These are phyloP conservation scores for Botrytis hyacinthi DNA, from an alignment of 2,329 filamentous ascomycete genomes.

Conservation along the genomic window DNA sequence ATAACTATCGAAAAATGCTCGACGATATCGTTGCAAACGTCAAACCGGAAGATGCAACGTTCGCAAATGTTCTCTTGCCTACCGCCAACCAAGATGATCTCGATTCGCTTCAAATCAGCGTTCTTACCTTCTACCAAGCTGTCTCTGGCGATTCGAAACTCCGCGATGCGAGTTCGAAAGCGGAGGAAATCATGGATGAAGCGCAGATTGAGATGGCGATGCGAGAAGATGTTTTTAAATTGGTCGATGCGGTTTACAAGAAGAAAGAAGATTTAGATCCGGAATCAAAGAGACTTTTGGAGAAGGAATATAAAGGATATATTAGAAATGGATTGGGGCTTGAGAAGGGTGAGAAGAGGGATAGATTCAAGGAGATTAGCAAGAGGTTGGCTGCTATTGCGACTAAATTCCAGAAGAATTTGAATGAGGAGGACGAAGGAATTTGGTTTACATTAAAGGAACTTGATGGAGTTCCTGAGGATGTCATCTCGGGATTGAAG, in stretches of 20 bases:
- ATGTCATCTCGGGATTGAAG: slow-evolving; percentile 64
- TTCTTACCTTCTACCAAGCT: slow-evolving; percentile 77
- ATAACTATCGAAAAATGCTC: slow-evolving; percentile 55
- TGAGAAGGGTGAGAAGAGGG: slow-evolving; percentile 65
- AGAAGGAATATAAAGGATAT: slow-evolving; percentile 76
- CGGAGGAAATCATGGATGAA: slow-evolving; percentile 72
- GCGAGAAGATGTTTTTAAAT: slow-evolving; percentile 75
- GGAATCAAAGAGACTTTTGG: slow-evolving; percentile 69
- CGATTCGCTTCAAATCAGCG: slow-evolving; percentile 57
- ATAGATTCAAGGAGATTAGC: slow-evolving; percentile 85
- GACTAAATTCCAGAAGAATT: slow-evolving; percentile 74
- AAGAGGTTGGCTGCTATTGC: slow-evolving; percentile 71
- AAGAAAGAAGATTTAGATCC: slow-evolving; percentile 61
- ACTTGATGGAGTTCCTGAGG: slow-evolving; percentile 70
- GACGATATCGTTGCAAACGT: slow-evolving; percentile 64
- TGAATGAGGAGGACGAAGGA: slow-evolving; percentile 80
- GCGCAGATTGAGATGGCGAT: slow-evolving; percentile 76
- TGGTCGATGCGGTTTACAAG: slow-evolving; percentile 58
- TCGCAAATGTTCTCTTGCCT: slow-evolving; percentile 57
- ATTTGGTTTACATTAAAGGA: slow-evolving; percentile 75
- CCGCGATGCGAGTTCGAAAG: slow-evolving; percentile 72
- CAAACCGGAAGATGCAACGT: slow-evolving; percentile 50
- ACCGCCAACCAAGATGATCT: slow-evolving; percentile 72
- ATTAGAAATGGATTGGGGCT: slow-evolving; percentile 73
- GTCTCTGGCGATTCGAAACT: slow-evolving; percentile 67